These are phyloP conservation scores for Neocatenulostroma microsporum DNA, from an alignment of 2,329 filamentous ascomycete species.

Conservation along the genomic window DNA sequence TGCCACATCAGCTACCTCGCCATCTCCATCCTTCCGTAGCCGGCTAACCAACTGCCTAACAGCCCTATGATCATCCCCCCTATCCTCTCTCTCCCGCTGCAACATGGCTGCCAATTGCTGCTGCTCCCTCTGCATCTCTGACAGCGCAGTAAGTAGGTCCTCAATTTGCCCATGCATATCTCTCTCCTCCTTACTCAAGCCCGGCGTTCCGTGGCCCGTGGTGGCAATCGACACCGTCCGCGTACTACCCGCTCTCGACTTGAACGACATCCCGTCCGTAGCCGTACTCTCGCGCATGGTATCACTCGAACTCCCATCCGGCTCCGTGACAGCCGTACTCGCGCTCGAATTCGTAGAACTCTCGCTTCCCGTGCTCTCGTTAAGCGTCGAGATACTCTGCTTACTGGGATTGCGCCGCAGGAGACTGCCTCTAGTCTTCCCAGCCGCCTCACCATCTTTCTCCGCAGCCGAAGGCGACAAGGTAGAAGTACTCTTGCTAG, in stretches of 20 bases:
- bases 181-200: constrained; percentile 34
- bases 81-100: constrained; percentile 78
- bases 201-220: constrained; percentile 11
- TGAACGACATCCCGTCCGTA: constrained; percentile 45
- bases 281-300: constrained; percentile 55
- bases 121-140: constrained; percentile 84
- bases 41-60: constrained; percentile 44
- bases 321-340: constrained; percentile 74
- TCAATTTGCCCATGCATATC: constrained; percentile 90
- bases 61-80: constrained; percentile 63
- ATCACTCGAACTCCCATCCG: constrained; percentile 42
- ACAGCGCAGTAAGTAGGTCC: constrained; percentile 81
- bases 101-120: constrained; percentile 69
- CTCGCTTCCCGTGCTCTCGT: constrained; percentile 49
- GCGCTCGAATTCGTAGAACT: constrained; percentile 47
- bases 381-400: constrained; percentile 27
- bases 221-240: constrained; percentile 28
- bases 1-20: constrained; percentile 19
- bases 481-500: constrained; percentile 26
- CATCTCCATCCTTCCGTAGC: constrained; percentile 26
- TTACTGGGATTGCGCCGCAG: constrained; percentile 72
- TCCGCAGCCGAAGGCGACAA: constrained; percentile 25
- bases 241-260: constrained; percentile 38
- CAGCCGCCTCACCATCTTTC: constrained; percentile 1
- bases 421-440: too few relatives aligned